Evolutionary conservation across 306 rosid genomes (phyloP), one percentile per base, ranked within the genome.

Genomic region (Vachellia collinsii): DNA sequence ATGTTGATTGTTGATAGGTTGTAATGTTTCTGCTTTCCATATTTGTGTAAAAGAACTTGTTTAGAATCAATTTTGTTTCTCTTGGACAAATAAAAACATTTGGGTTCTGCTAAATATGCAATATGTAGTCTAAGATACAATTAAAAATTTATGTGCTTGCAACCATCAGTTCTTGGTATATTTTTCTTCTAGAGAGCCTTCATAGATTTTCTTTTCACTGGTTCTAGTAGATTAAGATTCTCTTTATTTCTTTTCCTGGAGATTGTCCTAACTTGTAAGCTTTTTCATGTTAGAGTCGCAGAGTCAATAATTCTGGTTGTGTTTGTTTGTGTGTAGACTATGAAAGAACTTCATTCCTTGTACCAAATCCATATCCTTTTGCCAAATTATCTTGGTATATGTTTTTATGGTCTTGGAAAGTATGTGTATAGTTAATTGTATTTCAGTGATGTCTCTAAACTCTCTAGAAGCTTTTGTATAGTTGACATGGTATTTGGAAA

Each of bases 401-500:
- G 98, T 51, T 93, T 92, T 83, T 85, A 92, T n/a, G 94, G 91
- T 76, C 93, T 89, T 93, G 98, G 89, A 86, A 95, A 48, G 99
- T 94, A 89, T 58, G 86, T 79, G 70, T 84, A 34, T 77, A 51
- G 70, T 16, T 47, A 38, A 80, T 44, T 79, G 83, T 79, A 44
- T 75, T 85, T 79, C 88, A 95, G 99, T 58, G 89, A 86, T 85
- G 89, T 74, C 70, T 91, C 94, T 58, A 67, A 90, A 77, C 82
- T 92, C 72, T 87, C 92, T 41, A 83, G 85, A 65, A 86, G 76
- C 82, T 95, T 93, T 87, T 98, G 98, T 11, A 77, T 69, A 70
- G 98, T 95, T 86, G 97, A 93, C 83, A 87, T 95, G 98, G 88
- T 93, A 80, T 95, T 95, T 84, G 91, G 88, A 64, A 88, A 89